Percentiles rank a stretch among this genome's conserved stretches.
Evolutionary conservation across 148 eudicot genomes (phyloP).

Genomic region (Selenicereus undatus): DNA sequence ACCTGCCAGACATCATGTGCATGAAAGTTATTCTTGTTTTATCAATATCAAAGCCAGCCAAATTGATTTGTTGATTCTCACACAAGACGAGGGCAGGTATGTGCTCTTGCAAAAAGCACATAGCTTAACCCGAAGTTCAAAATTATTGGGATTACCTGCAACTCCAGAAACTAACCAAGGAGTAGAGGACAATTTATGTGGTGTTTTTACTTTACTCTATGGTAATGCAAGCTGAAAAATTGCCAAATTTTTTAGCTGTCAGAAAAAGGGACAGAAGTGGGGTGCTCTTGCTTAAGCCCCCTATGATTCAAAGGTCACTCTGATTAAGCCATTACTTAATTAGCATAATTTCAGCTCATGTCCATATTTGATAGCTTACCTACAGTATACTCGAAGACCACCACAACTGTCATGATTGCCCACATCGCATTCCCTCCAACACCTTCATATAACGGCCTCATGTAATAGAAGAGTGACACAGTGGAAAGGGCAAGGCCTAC

Average conservation of each 20-base stretch:
- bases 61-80: too few relatives aligned
- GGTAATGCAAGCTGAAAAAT: too few relatives aligned
- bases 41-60: not conserved
- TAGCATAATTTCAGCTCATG: not conserved
- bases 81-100: not conserved
- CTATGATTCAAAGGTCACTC: not conserved
- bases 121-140: too few relatives aligned
- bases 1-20: slow-evolving; percentile 37
- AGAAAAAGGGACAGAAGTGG: too few relatives aligned
- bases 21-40: too few relatives aligned
- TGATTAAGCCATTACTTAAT: not conserved
- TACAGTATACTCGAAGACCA: slow-evolving; percentile 78
- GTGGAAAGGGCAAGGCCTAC: slow-evolving; percentile 69
- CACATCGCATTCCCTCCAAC: slow-evolving; percentile 95
- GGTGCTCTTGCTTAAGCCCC: too few relatives aligned
- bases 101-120: too few relatives aligned
- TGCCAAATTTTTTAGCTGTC: too few relatives aligned
- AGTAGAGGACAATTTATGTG: not conserved
- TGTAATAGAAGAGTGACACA: slow-evolving; percentile 76
- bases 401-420: slow-evolving; percentile 93
- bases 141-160: too few relatives aligned
- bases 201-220: too few relatives aligned
- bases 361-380: slow-evolving; percentile 36
- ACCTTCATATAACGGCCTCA: slow-evolving; percentile 82
- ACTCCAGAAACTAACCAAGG: not conserved